These are phyloP conservation scores for Pichia sp. DNA, from an alignment of 1,139 yeast genomes.

Conservation along the genomic window DNA sequence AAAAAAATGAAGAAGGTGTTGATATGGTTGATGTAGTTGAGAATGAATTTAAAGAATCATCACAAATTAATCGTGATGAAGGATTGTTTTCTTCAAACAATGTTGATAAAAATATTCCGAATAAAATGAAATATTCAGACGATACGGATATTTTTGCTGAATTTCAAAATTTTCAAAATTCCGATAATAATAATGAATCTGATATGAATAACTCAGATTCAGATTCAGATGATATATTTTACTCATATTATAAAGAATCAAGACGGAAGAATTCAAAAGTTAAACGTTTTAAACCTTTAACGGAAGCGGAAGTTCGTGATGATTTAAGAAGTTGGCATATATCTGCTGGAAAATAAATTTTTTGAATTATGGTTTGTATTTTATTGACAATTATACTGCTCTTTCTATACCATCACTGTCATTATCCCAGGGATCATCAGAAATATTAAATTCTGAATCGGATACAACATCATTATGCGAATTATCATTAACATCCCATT, in stretches of 20 bases:
- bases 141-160: slow-evolving; percentile 20
- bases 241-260: background rate
- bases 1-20: slow-evolving; percentile 33
- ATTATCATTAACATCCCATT: slow-evolving; percentile 10
- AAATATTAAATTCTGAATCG: slow-evolving; percentile 13
- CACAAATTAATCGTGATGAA: background rate
- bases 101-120: background rate
- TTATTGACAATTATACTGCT: slow-evolving; percentile 9
- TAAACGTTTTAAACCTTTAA: slow-evolving; percentile 21
- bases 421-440: slow-evolving; percentile 23
- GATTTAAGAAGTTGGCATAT: slow-evolving; percentile 30
- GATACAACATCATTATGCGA: slow-evolving; percentile 16
- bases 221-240: slow-evolving; percentile 5
- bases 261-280: background rate
- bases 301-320: slow-evolving; percentile 25
- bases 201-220: slow-evolving; percentile 1
- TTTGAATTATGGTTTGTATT: background rate
- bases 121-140: background rate
- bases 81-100: background rate
- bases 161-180: slow-evolving; percentile 16
- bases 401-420: slow-evolving; percentile 26
- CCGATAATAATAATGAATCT: background rate
- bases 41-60: slow-evolving; percentile 15
- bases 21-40: slow-evolving; percentile 29
- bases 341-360: background rate